These are phyloP conservation scores for Eudorina sp. DNA, from an alignment of 139 green algal genomes.

Conservation along the genomic window DNA sequence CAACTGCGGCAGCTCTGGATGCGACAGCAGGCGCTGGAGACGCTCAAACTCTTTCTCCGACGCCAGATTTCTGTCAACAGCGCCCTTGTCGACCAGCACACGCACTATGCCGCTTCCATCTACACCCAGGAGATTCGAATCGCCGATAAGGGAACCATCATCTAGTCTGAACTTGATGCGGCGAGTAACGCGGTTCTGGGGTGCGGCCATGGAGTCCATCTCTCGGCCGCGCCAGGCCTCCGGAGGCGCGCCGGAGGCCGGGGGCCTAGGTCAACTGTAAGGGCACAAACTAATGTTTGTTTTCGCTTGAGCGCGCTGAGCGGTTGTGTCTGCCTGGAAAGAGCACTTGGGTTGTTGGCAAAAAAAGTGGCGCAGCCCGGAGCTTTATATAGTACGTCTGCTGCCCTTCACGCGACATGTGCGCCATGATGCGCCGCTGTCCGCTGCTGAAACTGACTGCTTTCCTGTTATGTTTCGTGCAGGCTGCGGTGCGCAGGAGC, in stretches of 20 bases:
- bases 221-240: slow-evolving; percentile 27
- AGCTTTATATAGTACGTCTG: too few species aligned
- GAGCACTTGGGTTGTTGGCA: too few species aligned
- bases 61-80: slow-evolving; percentile 4
- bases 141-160: slow-evolving; percentile 38
- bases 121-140: slow-evolving; percentile 7
- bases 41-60: slow-evolving; percentile 33
- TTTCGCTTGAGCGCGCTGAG: too few species aligned
- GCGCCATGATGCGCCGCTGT: too few species aligned
- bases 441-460: too few species aligned
- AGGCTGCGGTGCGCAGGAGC: too few species aligned
- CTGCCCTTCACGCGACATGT: too few species aligned
- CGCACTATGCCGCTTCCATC: slow-evolving; percentile 10
- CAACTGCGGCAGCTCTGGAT: slow-evolving; percentile 12
- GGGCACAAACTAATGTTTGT: too few species aligned
- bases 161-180: slow-evolving; percentile 48
- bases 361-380: too few species aligned
- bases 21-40: slow-evolving; percentile 35
- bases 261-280: background rate
- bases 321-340: too few species aligned
- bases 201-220: background rate
- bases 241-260: background rate
- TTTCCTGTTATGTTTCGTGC: too few species aligned
- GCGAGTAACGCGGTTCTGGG: background rate
- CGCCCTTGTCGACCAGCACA: slow-evolving; percentile 18